Base-by-base conservation (phyloP, 345 rosid genomes). In the Salix brachista region DNA sequence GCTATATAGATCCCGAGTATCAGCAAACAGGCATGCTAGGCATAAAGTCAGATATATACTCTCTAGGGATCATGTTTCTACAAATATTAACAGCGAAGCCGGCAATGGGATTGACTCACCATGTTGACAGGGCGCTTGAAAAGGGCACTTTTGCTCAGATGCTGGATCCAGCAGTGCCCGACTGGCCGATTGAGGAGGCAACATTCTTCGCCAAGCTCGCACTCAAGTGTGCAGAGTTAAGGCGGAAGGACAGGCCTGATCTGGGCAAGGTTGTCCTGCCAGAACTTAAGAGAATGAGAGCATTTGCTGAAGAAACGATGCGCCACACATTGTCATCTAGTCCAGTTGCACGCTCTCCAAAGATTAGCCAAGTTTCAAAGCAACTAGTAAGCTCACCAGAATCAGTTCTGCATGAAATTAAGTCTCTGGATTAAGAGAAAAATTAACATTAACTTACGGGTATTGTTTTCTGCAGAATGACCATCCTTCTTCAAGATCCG, bases 11-110 rank as follows among this genome's bases (percentile, higher is more conserved):
- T 62, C 98, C 97, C 5, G 97, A 94, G 84, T 94, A 94, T 82
- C 97, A 94, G 83, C 98, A 90, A 81, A 92, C 97, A 6, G 96
- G 98, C 14, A 92, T 92, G 97, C 85, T 94, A 46, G 94, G 97
- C 1, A 85, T 89, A 5, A 94, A 94, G 81, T 94, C 96, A 5
- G 98, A 94, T 70, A 82, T 94, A 10, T 92, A 90, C 75, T 94
- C 97, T 0, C 86, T 92, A 0, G 98, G 98, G 32, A 90, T 94
- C 80, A 87, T 92, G 81, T 87, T 88, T 71, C 89, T 94, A 17
- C 97, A 94, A 83, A 65, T 94, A 19, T 64, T 92, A 75, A 92
- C 96, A 21, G 97, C 85, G 18, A 90, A 88, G 74, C 79, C 98
- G 8, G 88, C 98, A 1, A 92, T 94, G 95, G 94, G 97, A 19